A percentile compares a stretch with the other conserved stretches of the same genome.
Evolutionary conservation across 2,329 filamentous ascomycete species (phyloP).

Genomic region (Penicillium crustosum): DNA sequence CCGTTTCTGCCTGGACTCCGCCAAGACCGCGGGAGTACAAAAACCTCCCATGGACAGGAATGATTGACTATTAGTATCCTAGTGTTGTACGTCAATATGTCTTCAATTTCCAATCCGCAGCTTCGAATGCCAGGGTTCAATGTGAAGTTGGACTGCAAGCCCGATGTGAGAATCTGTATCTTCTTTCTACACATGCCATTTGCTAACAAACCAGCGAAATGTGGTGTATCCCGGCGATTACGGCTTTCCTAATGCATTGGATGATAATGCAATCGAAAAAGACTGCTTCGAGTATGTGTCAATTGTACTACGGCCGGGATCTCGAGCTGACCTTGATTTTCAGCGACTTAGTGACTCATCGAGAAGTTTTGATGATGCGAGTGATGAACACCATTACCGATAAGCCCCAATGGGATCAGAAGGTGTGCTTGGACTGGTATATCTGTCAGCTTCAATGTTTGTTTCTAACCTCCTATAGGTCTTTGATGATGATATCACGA

Average conservation of each 20-base stretch:
- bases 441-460: neutral
- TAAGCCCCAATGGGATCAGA: constrained; percentile 44
- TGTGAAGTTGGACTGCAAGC: neutral
- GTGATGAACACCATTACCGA: constrained; percentile 47
- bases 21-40: neutral
- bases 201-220: neutral
- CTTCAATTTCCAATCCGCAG: neutral
- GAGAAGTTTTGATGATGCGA: constrained; percentile 45
- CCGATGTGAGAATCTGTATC: neutral
- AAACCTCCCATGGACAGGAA: neutral
- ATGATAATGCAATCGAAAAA: neutral
- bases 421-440: constrained; percentile 28
- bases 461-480: constrained; percentile 16
- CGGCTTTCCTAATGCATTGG: constrained; percentile 2
- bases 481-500: constrained; percentile 37
- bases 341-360: neutral
- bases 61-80: neutral
- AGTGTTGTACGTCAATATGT: neutral
- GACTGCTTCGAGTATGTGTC: neutral
- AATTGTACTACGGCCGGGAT: neutral
- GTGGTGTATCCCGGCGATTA: neutral
- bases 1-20: neutral
- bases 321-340: neutral
- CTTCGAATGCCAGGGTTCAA: constrained; percentile 1
- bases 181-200: neutral